Base-by-base conservation (phyloP, 2,329 filamentous ascomycete species). In the Chaetomiaceae sp. region DNA sequence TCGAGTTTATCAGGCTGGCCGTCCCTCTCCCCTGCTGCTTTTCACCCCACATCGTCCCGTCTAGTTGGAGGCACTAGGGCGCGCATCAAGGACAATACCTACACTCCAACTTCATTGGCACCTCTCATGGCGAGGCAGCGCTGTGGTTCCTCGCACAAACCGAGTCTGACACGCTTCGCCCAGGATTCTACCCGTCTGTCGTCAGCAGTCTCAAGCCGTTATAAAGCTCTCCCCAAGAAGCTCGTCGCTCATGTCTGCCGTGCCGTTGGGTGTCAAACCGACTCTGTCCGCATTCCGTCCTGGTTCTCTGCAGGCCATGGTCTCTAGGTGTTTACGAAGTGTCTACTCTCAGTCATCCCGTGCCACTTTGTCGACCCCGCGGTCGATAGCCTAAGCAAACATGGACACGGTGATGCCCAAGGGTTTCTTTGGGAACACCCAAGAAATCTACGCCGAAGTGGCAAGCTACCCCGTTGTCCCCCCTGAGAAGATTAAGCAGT, bases 401-500 rank as follows among this genome's bases (percentile, higher is more conserved):
- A 55, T 58, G 59, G 65, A 69, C 33, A 70, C 74, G 65, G 71
- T 79, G 31, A 60, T 83, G 62, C 80, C 80, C 17, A 76, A 76
- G 62, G 80, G 79, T 62, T 74, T 83, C 54, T 71, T 83, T 53
- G 70, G 72, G 44, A 83, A 82, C 65, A 73, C 71, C 8, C 66
- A 67, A 30, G 68, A 70, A 44, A 70, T 82, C 30, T 79, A 81
- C 57, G 70, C 71, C 21, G 76, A 78, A 57, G 74, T 82, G 43
- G 78, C 79, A 30, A 72, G 69, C 57, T 75, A 75, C 58, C 63
- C 73, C 19, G 64, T 72, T 30, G 67, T 81, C 6, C 74, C 79
- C 14, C 64, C 70, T 30, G 75, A 79, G 53, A 75, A 78, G 55
- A 74, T 82, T 48, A 71, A 70, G 59, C 69, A 75, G 58, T 77